These are phyloP conservation scores for Chytriomyces confervae DNA, from an alignment of 192 early-diverging fungal species.

Conservation along the genomic window DNA sequence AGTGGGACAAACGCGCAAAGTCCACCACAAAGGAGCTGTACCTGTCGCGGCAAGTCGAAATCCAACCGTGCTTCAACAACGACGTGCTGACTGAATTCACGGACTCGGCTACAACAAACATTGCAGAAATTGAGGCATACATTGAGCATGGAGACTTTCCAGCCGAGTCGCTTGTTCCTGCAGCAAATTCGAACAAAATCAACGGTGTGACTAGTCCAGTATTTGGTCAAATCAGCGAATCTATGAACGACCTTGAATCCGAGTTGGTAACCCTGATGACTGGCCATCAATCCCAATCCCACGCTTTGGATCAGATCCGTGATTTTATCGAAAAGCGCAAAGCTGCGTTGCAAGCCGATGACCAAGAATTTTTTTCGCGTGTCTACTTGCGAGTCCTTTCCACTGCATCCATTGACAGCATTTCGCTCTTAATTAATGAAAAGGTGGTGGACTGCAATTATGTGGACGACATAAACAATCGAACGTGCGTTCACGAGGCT, in stretches of 20 bases:
- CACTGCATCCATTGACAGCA: slow-evolving; percentile 49
- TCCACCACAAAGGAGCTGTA: slow-evolving; percentile 98
- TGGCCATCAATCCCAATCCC: not conserved
- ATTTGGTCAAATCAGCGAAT: slow-evolving; percentile 34
- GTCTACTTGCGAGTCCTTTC: slow-evolving; percentile 76
- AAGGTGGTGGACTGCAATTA: slow-evolving; percentile 78
- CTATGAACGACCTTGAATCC: slow-evolving; percentile 43
- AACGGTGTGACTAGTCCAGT: not conserved
- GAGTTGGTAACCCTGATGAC: slow-evolving; percentile 36
- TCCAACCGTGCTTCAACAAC: slow-evolving; percentile 97
- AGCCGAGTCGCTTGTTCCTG: not conserved
- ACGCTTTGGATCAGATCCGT: slow-evolving; percentile 27
- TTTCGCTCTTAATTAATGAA: slow-evolving; percentile 69
- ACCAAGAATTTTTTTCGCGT: slow-evolving; percentile 67
- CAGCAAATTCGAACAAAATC: slow-evolving; percentile 5
- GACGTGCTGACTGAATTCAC: slow-evolving; percentile 89
- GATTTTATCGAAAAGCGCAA: slow-evolving; percentile 39
- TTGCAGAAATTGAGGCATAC: slow-evolving; percentile 73
- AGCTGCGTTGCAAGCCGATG: slow-evolving; percentile 31
- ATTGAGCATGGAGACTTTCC: slow-evolving; percentile 34
- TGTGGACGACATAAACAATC: slow-evolving; percentile 91
- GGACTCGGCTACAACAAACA: slow-evolving; percentile 76
- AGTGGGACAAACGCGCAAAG: slow-evolving; percentile 99
- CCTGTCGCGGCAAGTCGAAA: slow-evolving; percentile 94
- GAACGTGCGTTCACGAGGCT: slow-evolving; percentile 87